Conservation (phyloP, 495 filamentous ascomycete genomes). For the Ramalina peruviana region DNA sequence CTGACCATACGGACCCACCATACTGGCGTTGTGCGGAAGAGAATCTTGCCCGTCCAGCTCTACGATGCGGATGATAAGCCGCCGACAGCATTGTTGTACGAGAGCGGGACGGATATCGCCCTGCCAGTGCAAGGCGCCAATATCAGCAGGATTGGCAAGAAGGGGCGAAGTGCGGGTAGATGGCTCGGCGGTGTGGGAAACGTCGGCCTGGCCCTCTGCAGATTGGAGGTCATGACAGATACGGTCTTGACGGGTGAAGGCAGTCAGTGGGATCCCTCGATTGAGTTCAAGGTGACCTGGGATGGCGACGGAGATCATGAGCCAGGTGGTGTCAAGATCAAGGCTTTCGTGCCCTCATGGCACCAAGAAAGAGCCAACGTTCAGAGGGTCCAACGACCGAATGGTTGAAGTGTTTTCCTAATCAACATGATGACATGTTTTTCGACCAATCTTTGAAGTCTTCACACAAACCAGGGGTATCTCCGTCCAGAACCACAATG, state of each 20-base stretch:
- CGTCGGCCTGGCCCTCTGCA: constrained; percentile 74
- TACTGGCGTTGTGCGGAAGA: constrained; percentile 81
- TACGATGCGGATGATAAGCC: constrained; percentile 31
- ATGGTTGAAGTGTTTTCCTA: neutral
- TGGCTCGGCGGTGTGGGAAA: constrained; percentile 66
- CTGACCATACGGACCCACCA: constrained; percentile 90
- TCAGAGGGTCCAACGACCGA: constrained; percentile 20
- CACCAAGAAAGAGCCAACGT: constrained; percentile 22
- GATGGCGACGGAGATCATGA: constrained; percentile 29
- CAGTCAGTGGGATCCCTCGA: constrained; percentile 34
- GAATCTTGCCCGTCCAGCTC: constrained; percentile 73
- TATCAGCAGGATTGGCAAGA: constrained; percentile 35
- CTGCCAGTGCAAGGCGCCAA: constrained; percentile 25
- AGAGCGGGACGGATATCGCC: constrained; percentile 21
- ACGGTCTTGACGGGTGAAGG: constrained; percentile 49
- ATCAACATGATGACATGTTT: neutral
- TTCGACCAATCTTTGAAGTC: neutral
- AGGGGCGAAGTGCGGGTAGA: constrained; percentile 60
- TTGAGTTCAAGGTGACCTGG: constrained; percentile 42
- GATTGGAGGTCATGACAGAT: constrained; percentile 81
- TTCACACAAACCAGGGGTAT: constrained; percentile 5
- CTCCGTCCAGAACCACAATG: neutral
- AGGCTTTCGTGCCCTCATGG: constrained; percentile 84
- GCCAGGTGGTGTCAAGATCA: constrained; percentile 48
- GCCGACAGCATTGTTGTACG: constrained; percentile 33